Base-by-base conservation (phyloP, 83 land plant genomes). In the Isoetes engelmannii region DNA sequence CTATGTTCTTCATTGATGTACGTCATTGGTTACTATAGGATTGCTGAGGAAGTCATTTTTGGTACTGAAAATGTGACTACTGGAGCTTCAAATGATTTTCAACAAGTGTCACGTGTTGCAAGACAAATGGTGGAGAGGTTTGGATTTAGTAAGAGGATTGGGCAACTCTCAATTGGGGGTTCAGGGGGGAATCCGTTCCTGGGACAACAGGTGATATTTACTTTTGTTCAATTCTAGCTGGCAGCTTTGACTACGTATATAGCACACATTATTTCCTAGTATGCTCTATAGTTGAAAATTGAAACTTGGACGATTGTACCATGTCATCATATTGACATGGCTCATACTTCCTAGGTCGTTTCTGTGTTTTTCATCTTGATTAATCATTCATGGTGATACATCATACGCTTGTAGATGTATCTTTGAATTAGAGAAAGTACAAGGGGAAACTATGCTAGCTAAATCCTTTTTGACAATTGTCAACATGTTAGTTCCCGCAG, bases 101-200 rank as follows among this genome's bases (percentile, higher is more conserved):
- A 86, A 91, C 99, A 95, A 79, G 99, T 95, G 41, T 95, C 99
- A 5, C 77, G 99, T 46, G 97, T 95, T 67, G 99, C 99, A 0
- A 75, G 99, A 45, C 99, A 91, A 74, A 95, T 95, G 99, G 99
- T 95, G 62, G 99, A 95, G 77, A 86, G 99, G 68, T 89, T 95
- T 68, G 99, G 99, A 45, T 95, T 95, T 81, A 95, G 99, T 81
- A 95, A 92, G 68, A 95, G 89, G 80, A 95, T 95, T 49, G 99
- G 99, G 17, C 99, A 95, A 72, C 74, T 95, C 18, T 85, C 99
- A 54, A 74, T 95, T 58, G 99, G 99, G 10, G 97, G 97, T 48
- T 76, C 81, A 61, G 97, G 99, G 55, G 99, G 99, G 43, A 95
- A 92, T 71, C 99, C 99, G 7, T 95, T 95, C 79, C 74, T 95